A percentile compares a stretch with the other conserved stretches of the same genome.
phyloP scores from a whole-genome alignment of 2,329 filamentous ascomycete genomes.

The Emergomyces pasteurianus region DNA sequence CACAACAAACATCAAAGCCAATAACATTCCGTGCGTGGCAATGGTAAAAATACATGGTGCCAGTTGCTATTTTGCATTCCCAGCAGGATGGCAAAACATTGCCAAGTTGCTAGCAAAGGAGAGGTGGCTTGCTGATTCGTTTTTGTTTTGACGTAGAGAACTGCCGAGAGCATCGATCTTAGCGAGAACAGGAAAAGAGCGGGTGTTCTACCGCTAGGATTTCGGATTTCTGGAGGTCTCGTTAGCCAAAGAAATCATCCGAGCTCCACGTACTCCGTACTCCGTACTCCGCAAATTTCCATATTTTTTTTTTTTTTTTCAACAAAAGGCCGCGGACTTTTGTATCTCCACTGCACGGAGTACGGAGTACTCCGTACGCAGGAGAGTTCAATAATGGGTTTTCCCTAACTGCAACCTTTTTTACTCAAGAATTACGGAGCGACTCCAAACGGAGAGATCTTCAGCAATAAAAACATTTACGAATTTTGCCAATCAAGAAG shows the following conservation, averaged over 20 bases:
- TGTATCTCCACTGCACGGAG: background rate
- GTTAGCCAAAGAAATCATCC: background rate
- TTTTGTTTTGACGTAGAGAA: background rate
- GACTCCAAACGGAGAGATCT: background rate
- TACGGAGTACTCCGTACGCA: too few relatives aligned
- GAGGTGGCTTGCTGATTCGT: background rate
- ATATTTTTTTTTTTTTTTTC: too few relatives aligned
- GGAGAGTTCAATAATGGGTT: background rate
- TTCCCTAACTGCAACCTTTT: background rate
- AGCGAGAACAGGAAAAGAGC: background rate
- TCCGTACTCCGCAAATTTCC: background rate
- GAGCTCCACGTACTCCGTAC: background rate
- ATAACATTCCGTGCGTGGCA: background rate
- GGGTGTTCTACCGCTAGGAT: background rate
- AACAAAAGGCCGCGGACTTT: background rate
- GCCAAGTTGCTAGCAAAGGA: background rate
- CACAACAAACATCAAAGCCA: background rate
- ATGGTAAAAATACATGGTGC: background rate
- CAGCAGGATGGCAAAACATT: background rate
- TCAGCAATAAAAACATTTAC: background rate
- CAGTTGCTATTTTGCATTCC: background rate
- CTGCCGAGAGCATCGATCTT: background rate
- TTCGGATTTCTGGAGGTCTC: background rate
- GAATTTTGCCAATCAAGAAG: background rate
- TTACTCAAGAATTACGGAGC: background rate